Evolutionary conservation across 352 stramenopile genomes (phyloP), one percentile per base, ranked within the genome.

Genomic region (Phytophthora tubulina): DNA sequence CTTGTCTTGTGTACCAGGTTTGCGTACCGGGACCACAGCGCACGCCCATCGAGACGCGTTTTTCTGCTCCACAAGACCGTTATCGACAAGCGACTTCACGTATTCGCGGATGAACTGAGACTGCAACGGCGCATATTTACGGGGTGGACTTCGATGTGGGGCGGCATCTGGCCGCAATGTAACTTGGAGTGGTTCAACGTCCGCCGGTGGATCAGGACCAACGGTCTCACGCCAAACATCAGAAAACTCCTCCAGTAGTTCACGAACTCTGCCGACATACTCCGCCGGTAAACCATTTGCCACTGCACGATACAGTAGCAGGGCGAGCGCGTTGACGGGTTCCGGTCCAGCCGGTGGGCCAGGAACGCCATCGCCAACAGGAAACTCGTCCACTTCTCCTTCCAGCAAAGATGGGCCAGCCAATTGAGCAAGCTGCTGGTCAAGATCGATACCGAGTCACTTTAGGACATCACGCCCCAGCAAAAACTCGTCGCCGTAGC

Each of bases 401-500:
- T 35, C 21, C 13, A 39, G 27, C 21, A 67, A 14, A 0, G 49
- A 8, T 32, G 48, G 44, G 4, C 36, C 49, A 7, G 36, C 59
- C 10, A 67, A 6, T 15, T 67, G 49, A n/a, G 31, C 60, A 15
- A 60, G 36, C 13, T 35, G 36, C 4, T 48, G 36, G 11, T 60
- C 39, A 15, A 63, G 17, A 15, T 51, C 39, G 15, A 63, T 63
- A 4, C 55, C 55, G 0, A 63, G 32, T 0, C 0, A 0, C 41
- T 63, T 63, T 9, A 63, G 4, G 15, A 8, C 55, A 17, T 53
- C 55, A 42, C 45, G 3, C 0, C 67, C 45, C 0, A 69, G 59
- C 33, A 74, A 31, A 6, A 75, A 38, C 15, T 61, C 46, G 6
- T 66, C 67, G n/a, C 54, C 35, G 4, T 54, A 45, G 6, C 55